These are phyloP conservation scores for Eugenia klotzschiana DNA, from an alignment of 441 rosid species.

Conservation along the genomic window DNA sequence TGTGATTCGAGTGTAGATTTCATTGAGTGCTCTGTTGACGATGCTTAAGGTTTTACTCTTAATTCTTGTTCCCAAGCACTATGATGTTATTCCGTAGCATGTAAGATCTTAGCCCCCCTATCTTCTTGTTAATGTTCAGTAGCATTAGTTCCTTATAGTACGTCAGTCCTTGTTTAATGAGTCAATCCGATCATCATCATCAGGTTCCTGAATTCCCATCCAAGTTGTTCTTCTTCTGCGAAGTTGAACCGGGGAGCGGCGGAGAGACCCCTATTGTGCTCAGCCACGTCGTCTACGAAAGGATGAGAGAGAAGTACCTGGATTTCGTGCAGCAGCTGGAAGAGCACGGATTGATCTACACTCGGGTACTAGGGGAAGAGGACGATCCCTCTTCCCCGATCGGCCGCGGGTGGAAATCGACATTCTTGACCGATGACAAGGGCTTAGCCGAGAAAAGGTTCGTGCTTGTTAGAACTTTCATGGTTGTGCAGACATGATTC, in stretches of 20 bases:
- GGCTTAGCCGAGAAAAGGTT: constrained; percentile 61
- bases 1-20: background rate
- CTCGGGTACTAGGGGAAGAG: constrained; percentile 57
- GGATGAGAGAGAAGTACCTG: constrained; percentile 53
- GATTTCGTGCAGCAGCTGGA: constrained; percentile 55
- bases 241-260: constrained; percentile 69
- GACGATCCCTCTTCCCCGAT: constrained; percentile 84
- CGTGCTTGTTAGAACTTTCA: background rate
- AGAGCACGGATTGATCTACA: constrained; percentile 55
- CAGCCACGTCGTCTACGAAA: constrained; percentile 65
- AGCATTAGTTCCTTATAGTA: background rate
- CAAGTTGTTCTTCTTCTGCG: constrained; percentile 83
- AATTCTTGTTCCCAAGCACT: background rate
- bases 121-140: background rate
- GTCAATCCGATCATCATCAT: background rate
- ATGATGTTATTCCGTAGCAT: background rate
- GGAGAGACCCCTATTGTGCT: constrained; percentile 87
- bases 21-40: background rate
- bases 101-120: background rate
- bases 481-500: background rate
- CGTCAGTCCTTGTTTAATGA: background rate
- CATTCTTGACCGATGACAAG: constrained; percentile 71
- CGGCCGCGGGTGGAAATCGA: constrained; percentile 93
- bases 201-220: constrained; percentile 82
- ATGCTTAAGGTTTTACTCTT: background rate